Evolutionary conservation across 2,329 filamentous ascomycete genomes (phyloP).

Genomic region (Aspergillus sp.): DNA sequence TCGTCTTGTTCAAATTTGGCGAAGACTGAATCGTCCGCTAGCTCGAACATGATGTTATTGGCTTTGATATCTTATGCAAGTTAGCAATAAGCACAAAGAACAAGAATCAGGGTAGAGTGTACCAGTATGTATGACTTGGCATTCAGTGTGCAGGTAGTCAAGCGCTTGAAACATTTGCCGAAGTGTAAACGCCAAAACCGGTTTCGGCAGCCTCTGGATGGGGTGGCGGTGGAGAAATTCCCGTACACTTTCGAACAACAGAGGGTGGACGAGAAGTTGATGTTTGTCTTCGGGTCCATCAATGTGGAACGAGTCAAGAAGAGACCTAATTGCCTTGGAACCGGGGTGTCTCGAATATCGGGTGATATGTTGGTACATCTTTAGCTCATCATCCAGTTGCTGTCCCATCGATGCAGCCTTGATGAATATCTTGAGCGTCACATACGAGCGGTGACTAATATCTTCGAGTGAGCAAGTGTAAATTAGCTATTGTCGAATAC

Average conservation of each 20-base stretch:
- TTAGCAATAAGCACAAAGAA: conserved; percentile 19
- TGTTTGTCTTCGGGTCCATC: conserved; percentile 36
- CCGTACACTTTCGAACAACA: conserved; percentile 50
- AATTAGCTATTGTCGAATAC: background rate
- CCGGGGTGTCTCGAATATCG: conserved; percentile 35
- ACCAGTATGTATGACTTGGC: conserved; percentile 54
- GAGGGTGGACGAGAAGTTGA: conserved; percentile 45
- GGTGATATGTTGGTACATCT: conserved; percentile 50
- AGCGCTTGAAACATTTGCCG: conserved; percentile 49
- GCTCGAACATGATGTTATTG: conserved; percentile 54
- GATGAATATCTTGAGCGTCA: conserved; percentile 37
- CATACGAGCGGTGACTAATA: conserved; percentile 32
- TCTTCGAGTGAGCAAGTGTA: background rate
- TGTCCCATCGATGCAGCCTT: conserved; percentile 33
- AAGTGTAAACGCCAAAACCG: conserved; percentile 43
- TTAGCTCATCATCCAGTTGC: conserved; percentile 43
- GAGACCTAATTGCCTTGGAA: conserved; percentile 31
- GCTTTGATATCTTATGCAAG: conserved; percentile 50
- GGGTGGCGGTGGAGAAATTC: conserved; percentile 49
- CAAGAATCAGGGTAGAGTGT: conserved; percentile 15
- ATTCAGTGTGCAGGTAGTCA: conserved; percentile 54
- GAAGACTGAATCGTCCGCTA: conserved; percentile 48
- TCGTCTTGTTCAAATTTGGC: conserved; percentile 48
- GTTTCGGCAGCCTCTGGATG: conserved; percentile 39
- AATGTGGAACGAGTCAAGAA: conserved; percentile 43